Percentiles rank a stretch among this genome's conserved stretches.
Evolutionary conservation across 108 stramenopile species (phyloP).

Genomic region (Tribonema minus): DNA sequence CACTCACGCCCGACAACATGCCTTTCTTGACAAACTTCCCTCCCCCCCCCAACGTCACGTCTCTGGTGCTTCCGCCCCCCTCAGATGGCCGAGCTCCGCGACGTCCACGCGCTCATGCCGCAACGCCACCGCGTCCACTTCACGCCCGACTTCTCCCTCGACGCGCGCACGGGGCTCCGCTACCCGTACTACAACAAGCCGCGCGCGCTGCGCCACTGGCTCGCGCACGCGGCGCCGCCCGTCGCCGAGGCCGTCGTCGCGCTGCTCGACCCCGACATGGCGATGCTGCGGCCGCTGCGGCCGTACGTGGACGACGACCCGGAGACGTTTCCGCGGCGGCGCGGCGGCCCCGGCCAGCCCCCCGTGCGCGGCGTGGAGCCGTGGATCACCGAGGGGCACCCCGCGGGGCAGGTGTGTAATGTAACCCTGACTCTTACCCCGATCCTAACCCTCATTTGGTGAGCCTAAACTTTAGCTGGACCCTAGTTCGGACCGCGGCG

Average conservation of each 20-base stretch:
- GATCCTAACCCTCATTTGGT: too few species aligned
- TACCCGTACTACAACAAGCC: constrained; percentile 56
- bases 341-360: background rate
- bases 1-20: too few species aligned
- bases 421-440: too few species aligned
- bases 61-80: background rate
- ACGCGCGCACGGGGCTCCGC: constrained; percentile 6
- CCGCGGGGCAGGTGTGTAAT: constrained; percentile 59
- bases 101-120: constrained; percentile 32
- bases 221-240: constrained; percentile 11
- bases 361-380: background rate
- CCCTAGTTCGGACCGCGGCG: too few species aligned
- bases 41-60: background rate
- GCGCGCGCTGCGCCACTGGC: constrained; percentile 42
- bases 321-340: background rate
- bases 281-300: constrained; percentile 73
- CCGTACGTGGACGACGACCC: constrained; percentile 36
- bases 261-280: constrained; percentile 90
- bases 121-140: constrained; percentile 51
- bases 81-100: constrained; percentile 2
- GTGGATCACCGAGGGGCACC: constrained; percentile 68
- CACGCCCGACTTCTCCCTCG: constrained; percentile 54
- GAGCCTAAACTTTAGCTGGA: too few species aligned
- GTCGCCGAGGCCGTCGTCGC: constrained; percentile 71
- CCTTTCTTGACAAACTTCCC: too few species aligned